Evolutionary conservation across 345 rosid genomes (phyloP), one percentile per base, ranked within the genome.

Genomic region (Excoecaria cochinchinensis): DNA sequence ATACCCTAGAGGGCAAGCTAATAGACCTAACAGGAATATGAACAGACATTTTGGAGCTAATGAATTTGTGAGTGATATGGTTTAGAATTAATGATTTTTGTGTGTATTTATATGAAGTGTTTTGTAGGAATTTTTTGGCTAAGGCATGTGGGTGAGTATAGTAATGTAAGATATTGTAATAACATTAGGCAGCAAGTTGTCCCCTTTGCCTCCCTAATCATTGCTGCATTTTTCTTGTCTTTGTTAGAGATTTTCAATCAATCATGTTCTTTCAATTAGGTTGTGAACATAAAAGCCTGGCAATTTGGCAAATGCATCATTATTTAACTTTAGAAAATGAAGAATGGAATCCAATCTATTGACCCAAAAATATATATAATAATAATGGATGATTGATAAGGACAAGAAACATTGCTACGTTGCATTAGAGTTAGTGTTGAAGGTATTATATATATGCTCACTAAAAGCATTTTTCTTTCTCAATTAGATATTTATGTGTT

Each of bases 1-100:
- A 31, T 31, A 78, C 51, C 17, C 85, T 82, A 1, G 86, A 74
- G 8, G 89, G 91, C 86, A 88, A 76, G 79, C 91, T 88, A 61
- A 78, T 72, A 25, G 91, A 88, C 64, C 91, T 77, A 44, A 64
- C 67, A 36, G 84, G 87, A 65, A 71, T 68, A 36, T 85, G 87
- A 51, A 51, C 40, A 17, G 38, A 69, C 63, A 72, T 76, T 53
- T 31, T 68, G 22, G n/a, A 14, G 25, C 15, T 5, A 52, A 64
- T 11, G 19, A 73, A 50, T 62, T 31, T 19, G 17, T 15, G 15
- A 48, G 38, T 22, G 53, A 13, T n/a, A n/a, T 42, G 74, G 44
- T 66, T 60, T 58, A 76, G 67, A 59, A 52, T 44, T 4, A 13
- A 19, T 25, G 6, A 5, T 15, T 57, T 25, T 59, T 51, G 19